Conservation (phyloP, 2,329 filamentous ascomycete species). For the Aspergillus sp. region DNA sequence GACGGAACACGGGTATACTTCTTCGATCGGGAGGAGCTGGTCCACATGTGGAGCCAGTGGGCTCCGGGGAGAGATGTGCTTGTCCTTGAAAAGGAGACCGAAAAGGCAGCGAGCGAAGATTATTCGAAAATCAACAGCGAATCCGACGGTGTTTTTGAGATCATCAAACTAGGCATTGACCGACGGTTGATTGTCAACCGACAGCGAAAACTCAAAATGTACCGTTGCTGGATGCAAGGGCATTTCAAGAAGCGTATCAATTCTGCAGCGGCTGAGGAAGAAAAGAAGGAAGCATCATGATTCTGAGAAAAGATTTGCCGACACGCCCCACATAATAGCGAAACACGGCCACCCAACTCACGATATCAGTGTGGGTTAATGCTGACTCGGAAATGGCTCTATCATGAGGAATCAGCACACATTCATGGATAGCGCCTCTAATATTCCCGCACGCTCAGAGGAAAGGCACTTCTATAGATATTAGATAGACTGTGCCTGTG, state of each 20-base stretch:
- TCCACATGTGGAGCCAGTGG: constrained; percentile 67
- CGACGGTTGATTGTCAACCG: constrained; percentile 88
- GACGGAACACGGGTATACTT: constrained; percentile 98
- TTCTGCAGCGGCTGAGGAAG: neutral
- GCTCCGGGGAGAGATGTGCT: constrained; percentile 30
- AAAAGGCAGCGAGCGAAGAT: constrained; percentile 3
- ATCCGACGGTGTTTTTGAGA: constrained; percentile 52
- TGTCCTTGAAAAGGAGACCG: constrained; percentile 7
- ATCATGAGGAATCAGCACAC: too few relatives aligned
- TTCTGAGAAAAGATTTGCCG: constrained; percentile 3
- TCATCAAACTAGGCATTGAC: constrained; percentile 77
- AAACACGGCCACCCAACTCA: too few relatives aligned
- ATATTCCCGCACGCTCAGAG: too few relatives aligned
- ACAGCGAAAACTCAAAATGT: constrained; percentile 91
- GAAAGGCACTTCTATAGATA: neutral
- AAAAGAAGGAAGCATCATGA: constrained; percentile 9
- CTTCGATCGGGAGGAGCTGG: constrained; percentile 82
- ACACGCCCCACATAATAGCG: neutral
- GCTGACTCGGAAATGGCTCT: too few relatives aligned
- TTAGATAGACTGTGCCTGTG: neutral
- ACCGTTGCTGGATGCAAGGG: constrained; percentile 71
- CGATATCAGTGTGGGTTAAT: too few relatives aligned
- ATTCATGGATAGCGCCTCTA: neutral
- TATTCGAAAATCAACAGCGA: constrained; percentile 2
- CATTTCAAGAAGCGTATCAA: constrained; percentile 35